phyloP scores from a whole-genome alignment of 768 basidiomycete genomes.

The Kwoniella dendrophila region DNA sequence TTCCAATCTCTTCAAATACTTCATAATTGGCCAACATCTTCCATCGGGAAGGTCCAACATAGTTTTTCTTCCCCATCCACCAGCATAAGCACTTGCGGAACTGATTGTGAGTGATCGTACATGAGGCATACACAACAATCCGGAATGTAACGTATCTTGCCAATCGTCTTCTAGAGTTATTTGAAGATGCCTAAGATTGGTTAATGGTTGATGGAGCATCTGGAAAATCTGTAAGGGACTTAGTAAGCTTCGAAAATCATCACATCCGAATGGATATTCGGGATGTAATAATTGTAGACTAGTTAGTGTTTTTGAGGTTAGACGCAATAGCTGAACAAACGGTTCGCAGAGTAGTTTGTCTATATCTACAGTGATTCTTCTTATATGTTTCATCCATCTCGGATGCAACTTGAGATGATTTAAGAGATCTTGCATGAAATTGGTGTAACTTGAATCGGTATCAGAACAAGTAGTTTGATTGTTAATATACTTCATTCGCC shows the following conservation, averaged over 20 bases:
- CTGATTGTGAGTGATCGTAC: constrained; percentile 17
- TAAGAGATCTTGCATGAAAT: constrained; percentile 2
- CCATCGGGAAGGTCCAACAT: not conserved
- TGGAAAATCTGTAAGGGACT: not conserved
- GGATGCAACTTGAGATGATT: constrained; percentile 6
- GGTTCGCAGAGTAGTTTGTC: constrained; percentile 10
- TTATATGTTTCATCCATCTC: not conserved
- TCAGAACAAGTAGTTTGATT: not conserved
- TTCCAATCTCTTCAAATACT: constrained; percentile 12
- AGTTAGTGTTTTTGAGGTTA: constrained; percentile 1
- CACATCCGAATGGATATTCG: not conserved
- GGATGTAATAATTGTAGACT: constrained; percentile 15
- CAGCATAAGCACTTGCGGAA: constrained; percentile 13
- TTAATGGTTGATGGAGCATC: constrained; percentile 1
- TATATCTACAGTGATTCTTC: constrained; percentile 18
- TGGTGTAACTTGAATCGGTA: not conserved
- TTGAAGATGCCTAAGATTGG: constrained; percentile 14
- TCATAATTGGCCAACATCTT: constrained; percentile 3
- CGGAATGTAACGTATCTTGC: constrained; percentile 13
- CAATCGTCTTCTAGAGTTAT: constrained; percentile 21
- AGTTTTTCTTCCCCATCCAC: constrained; percentile 26
- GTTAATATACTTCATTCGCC: not conserved
- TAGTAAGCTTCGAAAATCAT: not conserved
- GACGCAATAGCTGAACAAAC: constrained; percentile 12
- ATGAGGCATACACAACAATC: constrained; percentile 14